Conservation (phyloP, 805 yeast species). For the Lachancea kluyveri region DNA sequence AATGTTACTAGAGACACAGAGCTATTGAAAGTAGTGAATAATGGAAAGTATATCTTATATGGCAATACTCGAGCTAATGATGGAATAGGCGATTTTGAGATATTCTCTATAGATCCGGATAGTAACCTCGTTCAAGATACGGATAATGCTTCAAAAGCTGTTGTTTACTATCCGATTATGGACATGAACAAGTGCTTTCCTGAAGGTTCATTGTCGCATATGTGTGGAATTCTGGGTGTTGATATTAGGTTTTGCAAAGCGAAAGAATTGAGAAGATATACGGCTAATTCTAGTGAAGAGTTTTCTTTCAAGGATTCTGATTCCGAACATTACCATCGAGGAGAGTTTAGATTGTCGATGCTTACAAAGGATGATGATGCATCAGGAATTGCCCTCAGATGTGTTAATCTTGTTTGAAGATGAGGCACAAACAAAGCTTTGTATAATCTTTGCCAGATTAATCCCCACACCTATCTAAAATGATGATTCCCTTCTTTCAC, state of each 20-base stretch:
- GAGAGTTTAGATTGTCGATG: neutral
- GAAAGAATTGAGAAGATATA: too few species aligned
- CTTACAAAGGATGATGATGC: conserved; percentile 3
- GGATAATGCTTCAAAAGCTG: neutral
- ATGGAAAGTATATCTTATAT: conserved; percentile 19
- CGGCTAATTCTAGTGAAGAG: conserved; percentile 4
- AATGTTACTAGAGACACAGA: conserved; percentile 19
- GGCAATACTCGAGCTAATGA: conserved; percentile 13
- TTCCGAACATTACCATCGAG: neutral
- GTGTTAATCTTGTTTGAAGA: neutral
- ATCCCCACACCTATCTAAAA: too few species aligned
- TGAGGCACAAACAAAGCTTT: too few species aligned
- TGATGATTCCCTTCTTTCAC: too few species aligned
- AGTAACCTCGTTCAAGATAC: conserved; percentile 11
- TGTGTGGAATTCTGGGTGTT: too few species aligned
- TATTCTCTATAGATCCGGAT: conserved; percentile 13
- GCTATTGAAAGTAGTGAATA: conserved; percentile 11
- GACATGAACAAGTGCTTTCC: conserved; percentile 4
- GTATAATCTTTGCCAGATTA: too few species aligned
- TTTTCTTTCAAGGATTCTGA: conserved; percentile 1
- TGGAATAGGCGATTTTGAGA: conserved; percentile 17
- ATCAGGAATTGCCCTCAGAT: conserved; percentile 3
- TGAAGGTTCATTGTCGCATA: neutral
- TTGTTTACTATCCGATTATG: conserved; percentile 9
- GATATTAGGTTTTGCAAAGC: too few species aligned